Evolutionary conservation across 305 asterid species (phyloP), one percentile per base, ranked within the genome.

Genomic region (Fraxinus ornus): DNA sequence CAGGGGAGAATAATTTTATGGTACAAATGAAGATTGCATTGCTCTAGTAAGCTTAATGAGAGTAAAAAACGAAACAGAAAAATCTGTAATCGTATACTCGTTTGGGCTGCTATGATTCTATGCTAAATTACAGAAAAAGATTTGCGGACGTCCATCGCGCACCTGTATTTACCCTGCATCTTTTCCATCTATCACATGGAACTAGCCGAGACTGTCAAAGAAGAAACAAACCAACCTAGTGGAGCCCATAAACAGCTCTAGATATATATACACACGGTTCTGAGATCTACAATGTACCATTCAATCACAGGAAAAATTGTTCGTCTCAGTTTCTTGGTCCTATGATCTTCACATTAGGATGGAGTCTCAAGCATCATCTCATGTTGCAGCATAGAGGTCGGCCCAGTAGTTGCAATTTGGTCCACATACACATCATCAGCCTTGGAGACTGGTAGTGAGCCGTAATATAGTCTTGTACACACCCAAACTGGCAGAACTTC

Each of bases 361-460:
- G 24, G 44, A 30, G 4, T 41, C 37, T 37, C 3, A 10, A 6
- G 52, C 75, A 93, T 93, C 90, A 95, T 87, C 98, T 91, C 97
- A 95, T 88, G 87, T 94, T 90, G 94, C 99, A 95, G 84, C 99
- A 95, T 2, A 86, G 85, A 57, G 99, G 93, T 84, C 75, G 86
- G 41, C 97, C 97, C 2, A 22, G 83, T 82, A 87, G 85, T 78
- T 79, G 87, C 60, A 95, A 86, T 85, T 95, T 95, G 88, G 90
- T 90, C 98, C 98, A 95, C 82, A 94, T 88, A 76, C 99, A 95
- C 21, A 92, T 85, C 98, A 95, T 95, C 86, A 93, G 99, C 78
- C 97, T 87, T 0, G 98, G 99, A 49, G 99, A 95, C 84, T 95
- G 99, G 82, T 95, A 95, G 81, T 95, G 99, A 32, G 99, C 95